phyloP scores from a whole-genome alignment of 2,329 filamentous ascomycete species.

The Pseudocercospora ulei region DNA sequence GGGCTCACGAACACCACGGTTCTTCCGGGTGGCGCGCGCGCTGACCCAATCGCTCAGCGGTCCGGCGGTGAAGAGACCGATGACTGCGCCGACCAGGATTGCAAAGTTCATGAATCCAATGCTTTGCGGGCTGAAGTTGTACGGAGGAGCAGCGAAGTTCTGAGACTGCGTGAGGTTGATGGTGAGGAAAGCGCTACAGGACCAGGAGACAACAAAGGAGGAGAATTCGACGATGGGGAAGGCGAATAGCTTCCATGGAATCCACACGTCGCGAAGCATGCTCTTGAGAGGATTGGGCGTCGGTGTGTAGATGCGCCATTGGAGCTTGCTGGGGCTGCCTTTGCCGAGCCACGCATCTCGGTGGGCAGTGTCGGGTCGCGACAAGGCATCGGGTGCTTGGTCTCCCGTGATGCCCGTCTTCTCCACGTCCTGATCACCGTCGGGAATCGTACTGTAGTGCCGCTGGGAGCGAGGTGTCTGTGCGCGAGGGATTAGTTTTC shows the following conservation, averaged over 20 bases:
- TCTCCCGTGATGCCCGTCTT: constrained; percentile 22
- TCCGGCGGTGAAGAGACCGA: constrained; percentile 49
- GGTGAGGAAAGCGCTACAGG: constrained; percentile 49
- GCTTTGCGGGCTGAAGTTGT: constrained; percentile 44
- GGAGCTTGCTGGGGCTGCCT: constrained; percentile 47
- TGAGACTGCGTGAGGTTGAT: constrained; percentile 53
- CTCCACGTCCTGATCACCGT: constrained; percentile 22
- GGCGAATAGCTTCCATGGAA: constrained; percentile 52
- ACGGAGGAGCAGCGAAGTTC: constrained; percentile 48
- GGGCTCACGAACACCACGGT: constrained; percentile 49
- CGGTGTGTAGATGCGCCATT: constrained; percentile 48
- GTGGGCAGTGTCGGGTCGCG: constrained; percentile 10
- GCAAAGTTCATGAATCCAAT: constrained; percentile 53
- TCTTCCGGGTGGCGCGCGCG: constrained; percentile 45
- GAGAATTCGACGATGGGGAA: constrained; percentile 57
- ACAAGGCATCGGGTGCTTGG: constrained; percentile 14
- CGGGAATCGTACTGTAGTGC: constrained; percentile 18
- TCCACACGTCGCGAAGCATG: constrained; percentile 48
- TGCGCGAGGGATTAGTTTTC: constrained; percentile 3
- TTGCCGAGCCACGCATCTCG: constrained; percentile 49
- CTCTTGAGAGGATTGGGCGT: constrained; percentile 41
- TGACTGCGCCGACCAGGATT: constrained; percentile 45
- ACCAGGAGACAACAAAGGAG: constrained; percentile 53
- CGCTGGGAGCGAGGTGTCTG: constrained; percentile 1
- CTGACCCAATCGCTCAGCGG: constrained; percentile 51